These are phyloP conservation scores for Eucalyptus curtisii DNA, from an alignment of 345 rosid genomes.

Conservation along the genomic window DNA sequence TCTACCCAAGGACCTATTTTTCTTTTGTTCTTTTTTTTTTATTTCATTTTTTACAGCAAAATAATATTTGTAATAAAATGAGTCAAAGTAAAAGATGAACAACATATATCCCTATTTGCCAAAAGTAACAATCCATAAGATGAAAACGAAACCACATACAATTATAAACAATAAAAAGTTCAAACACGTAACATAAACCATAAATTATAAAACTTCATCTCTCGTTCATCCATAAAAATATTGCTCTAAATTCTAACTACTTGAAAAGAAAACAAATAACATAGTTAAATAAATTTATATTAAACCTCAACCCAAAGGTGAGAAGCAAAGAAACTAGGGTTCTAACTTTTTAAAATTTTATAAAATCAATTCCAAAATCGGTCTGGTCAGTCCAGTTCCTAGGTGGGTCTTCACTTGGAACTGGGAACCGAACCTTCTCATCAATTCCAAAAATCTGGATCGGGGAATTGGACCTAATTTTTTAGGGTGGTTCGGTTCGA, in stretches of 20 bases:
- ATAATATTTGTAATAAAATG: too few relatives aligned
- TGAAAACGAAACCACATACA: neutral
- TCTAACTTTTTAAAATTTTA: too few relatives aligned
- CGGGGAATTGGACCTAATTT: accelerated
- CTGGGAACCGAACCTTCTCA: too few relatives aligned
- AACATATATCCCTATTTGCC: neutral
- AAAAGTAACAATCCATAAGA: neutral
- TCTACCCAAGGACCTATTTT: neutral
- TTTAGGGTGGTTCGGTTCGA: accelerated
- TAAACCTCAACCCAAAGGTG: neutral
- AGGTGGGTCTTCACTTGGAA: neutral
- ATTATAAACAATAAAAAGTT: too few relatives aligned
- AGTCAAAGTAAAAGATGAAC: neutral
- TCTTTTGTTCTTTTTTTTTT: neutral
- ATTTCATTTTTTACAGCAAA: neutral
- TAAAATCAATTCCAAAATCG: neutral
- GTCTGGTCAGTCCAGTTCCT: accelerated
- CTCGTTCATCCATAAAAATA: neutral
- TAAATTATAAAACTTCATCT: too few relatives aligned
- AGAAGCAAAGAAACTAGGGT: too few relatives aligned
- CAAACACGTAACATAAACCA: neutral
- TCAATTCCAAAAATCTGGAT: too few relatives aligned
- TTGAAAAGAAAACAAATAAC: neutral
- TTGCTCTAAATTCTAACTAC: neutral
- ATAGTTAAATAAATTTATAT: too few relatives aligned